Base-by-base conservation (phyloP, 768 basidiomycete species). In the Mycena maculata region DNA sequence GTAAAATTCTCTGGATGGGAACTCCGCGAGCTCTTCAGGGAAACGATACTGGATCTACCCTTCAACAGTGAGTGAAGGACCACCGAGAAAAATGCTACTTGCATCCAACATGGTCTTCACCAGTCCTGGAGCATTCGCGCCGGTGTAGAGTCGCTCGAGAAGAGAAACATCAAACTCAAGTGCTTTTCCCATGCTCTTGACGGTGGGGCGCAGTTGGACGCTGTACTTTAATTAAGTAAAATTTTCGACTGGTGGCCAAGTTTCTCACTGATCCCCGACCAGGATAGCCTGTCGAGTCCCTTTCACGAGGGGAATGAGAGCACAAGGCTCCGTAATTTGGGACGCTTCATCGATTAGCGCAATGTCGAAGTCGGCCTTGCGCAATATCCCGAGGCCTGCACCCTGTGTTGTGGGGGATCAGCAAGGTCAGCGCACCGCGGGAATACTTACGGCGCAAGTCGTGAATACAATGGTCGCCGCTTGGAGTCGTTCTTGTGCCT, bases 301-400 rank as follows among this genome's bases (percentile, higher is more conserved):
- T 72, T 91, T 91, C 12, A 90, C 88, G 4, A 92, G 79, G 0
- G 90, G 89, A 33, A 91, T 90, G 38, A 91, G 78, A 0, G 89
- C 85, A 54, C 83, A 84, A 3, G 89, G 87, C 68, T 92, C 90
- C 0, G 89, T 90, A 11, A 91, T 85, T 72, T 91, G 90, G 0
- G 89, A 91, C 0, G 90, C 90, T 69, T 91, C 89, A 71, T 92
- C 90, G 44, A 91, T 88, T 48, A 91, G 77, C 0, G 86, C 88
- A 23, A 87, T 85, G 42, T 86, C 86, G 69, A 90, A 91, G 60
- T 88, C 78, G 18, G 79, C 74, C 71, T 88, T 85, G 50, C 86
- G 81, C 33, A 90, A 68, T 16, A 87, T 83, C 8, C 89, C 88
- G 11, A 90, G 76, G 4, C 89, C 88, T 38, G 88, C 86, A 13